Evolutionary conservation across 768 basidiomycete species (phyloP), one percentile per base, ranked within the genome.

Genomic region (Boletellus ananiceps): DNA sequence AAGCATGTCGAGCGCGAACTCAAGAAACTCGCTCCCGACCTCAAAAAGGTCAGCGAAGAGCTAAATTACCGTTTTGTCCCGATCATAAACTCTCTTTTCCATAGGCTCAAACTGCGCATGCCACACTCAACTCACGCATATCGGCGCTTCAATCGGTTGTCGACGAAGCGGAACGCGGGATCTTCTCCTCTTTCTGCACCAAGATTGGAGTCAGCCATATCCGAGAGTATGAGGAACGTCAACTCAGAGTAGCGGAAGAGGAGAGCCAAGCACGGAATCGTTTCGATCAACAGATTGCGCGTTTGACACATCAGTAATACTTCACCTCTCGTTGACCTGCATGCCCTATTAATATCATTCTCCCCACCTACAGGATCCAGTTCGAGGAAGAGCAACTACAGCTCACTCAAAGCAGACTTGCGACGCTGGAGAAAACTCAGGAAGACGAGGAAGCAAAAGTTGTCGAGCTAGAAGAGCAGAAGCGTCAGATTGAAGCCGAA

Each of bases 161-260:
- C 58, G 77, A 93, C 55, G 74, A 71, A 7, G 92, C 88, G 0
- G 96, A 97, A 62, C 89, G 92, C 60, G 72, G 72, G 3, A 70
- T 94, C 12, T 98, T 94, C 61, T 71, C 67, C 1, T 66, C 70
- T 3, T 97, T 99, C 71, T 97, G 94, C 63, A 64, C 69, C 33
- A 78, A 81, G 57, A 93, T 97, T 56, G 78, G 82, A 9, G 85
- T 96, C 7, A 65, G 70, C 14, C 84, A 84, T 67, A 92, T 99
- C 54, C 82, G 94, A 23, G 91, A 94, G 57, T 99, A 94, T 63
- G 95, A 98, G 68, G 88, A 92, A 62, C 82, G 87, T 18, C 92
- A 95, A 61, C 73, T 97, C 27, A 88, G 86, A 65, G 80, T 89
- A 19, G 91, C 89, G 0, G 86, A 93, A 66, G 88, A 89, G 58